Evolutionary conservation across 352 stramenopile species (phyloP).

Genomic region (Plasmopara halstedii): DNA sequence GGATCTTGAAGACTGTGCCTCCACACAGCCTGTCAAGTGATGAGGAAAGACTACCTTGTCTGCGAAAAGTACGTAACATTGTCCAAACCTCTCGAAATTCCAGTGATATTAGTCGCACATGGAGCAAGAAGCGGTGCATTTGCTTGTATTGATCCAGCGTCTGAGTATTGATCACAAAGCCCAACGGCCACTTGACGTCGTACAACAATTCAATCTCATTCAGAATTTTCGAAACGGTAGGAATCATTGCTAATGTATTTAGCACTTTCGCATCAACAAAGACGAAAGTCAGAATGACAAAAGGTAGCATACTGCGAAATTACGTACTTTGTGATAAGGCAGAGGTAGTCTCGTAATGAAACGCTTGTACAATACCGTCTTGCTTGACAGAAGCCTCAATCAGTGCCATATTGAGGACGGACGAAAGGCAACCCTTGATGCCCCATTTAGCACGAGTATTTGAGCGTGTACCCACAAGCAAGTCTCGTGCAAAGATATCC

Average conservation of each 20-base stretch:
- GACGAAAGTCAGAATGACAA: not conserved
- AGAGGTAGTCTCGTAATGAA: slow-evolving; percentile 38
- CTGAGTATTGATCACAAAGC: slow-evolving; percentile 33
- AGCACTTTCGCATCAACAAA: slow-evolving; percentile 20
- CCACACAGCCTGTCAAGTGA: slow-evolving; percentile 20
- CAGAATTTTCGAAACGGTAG: slow-evolving; percentile 25
- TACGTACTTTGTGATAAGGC: slow-evolving; percentile 37
- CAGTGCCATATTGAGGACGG: slow-evolving; percentile 48
- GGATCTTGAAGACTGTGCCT: slow-evolving; percentile 33
- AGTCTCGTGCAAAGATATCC: slow-evolving; percentile 58
- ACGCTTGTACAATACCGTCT: slow-evolving; percentile 23
- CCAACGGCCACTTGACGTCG: slow-evolving; percentile 38
- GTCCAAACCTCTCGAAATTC: slow-evolving; percentile 37
- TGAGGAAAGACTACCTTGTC: slow-evolving; percentile 2
- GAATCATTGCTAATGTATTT: slow-evolving; percentile 27
- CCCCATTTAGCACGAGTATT: slow-evolving; percentile 39
- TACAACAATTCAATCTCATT: slow-evolving; percentile 43
- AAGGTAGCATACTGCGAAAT: not conserved
- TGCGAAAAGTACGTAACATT: slow-evolving; percentile 23
- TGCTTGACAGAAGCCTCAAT: slow-evolving; percentile 31
- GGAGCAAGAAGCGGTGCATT: slow-evolving; percentile 41
- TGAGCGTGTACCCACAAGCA: slow-evolving; percentile 37
- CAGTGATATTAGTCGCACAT: slow-evolving; percentile 33
- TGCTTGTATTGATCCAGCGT: slow-evolving; percentile 27
- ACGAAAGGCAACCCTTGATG: slow-evolving; percentile 35